Percentiles rank a stretch among this genome's conserved stretches.
Conservation (phyloP, 805 yeast species). For the Candida berthetii region DNA sequence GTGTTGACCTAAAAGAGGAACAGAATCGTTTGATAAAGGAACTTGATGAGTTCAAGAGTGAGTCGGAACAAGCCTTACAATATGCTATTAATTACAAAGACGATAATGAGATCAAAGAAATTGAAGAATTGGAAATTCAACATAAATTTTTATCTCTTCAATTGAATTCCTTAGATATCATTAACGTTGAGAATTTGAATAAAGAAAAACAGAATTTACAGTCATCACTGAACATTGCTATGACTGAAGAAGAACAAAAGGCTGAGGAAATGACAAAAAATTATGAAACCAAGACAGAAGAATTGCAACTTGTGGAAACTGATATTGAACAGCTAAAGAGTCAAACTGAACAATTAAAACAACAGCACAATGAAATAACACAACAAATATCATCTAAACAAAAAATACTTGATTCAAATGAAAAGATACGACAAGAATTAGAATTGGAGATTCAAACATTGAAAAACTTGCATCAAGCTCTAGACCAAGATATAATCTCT, state of each 20-base stretch:
- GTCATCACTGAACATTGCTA: slow-evolving; percentile 11
- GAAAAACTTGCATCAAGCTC: slow-evolving; percentile 12
- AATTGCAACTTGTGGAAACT: slow-evolving; percentile 13
- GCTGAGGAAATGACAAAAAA: slow-evolving; percentile 22
- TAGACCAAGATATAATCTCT: slow-evolving; percentile 14
- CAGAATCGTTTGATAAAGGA: slow-evolving; percentile 20
- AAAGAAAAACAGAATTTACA: slow-evolving; percentile 7
- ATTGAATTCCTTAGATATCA: background rate
- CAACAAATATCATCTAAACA: slow-evolving; percentile 14
- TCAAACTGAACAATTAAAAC: slow-evolving; percentile 6
- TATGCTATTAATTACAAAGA: slow-evolving; percentile 21
- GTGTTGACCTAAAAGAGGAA: slow-evolving; percentile 21
- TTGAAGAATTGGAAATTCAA: slow-evolving; percentile 12
- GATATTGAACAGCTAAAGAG: slow-evolving; percentile 9
- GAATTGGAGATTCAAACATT: slow-evolving; percentile 16
- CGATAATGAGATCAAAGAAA: slow-evolving; percentile 15
- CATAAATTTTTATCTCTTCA: slow-evolving; percentile 4
- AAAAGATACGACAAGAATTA: slow-evolving; percentile 8
- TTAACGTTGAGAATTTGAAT: background rate
- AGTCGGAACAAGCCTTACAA: slow-evolving; percentile 21
- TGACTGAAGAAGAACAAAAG: slow-evolving; percentile 20
- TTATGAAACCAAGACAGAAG: slow-evolving; percentile 19
- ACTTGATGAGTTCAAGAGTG: slow-evolving; percentile 26
- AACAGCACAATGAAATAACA: slow-evolving; percentile 13
- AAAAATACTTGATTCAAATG: slow-evolving; percentile 7